Conservation (phyloP, 805 yeast species). For the Saccharomycopsis fibuligera region DNA sequence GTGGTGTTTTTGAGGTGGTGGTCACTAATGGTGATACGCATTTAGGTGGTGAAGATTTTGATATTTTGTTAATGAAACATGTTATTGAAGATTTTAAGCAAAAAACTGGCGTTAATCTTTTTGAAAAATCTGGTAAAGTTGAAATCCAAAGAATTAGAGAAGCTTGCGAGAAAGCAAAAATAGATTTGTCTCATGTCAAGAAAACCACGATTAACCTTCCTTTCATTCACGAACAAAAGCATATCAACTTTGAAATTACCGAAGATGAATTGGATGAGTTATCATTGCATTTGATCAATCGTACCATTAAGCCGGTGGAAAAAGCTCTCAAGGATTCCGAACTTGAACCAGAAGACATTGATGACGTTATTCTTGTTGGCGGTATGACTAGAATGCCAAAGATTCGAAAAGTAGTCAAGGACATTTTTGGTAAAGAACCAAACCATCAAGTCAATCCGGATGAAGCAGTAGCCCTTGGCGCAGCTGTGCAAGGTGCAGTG, state of each 20-base stretch:
- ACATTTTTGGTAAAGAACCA: constrained; percentile 56
- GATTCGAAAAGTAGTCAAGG: constrained; percentile 55
- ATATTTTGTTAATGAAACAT: constrained; percentile 52
- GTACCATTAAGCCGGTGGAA: constrained; percentile 67
- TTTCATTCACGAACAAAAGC: constrained; percentile 56
- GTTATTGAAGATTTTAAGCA: constrained; percentile 52
- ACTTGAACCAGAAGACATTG: constrained; percentile 55
- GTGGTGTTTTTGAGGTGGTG: constrained; percentile 74
- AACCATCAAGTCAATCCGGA: constrained; percentile 79
- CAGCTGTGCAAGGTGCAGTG: constrained; percentile 86
- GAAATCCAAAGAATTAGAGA: constrained; percentile 74
- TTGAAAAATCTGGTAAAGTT: constrained; percentile 36
- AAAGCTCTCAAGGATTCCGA: constrained; percentile 72
- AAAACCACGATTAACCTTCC: constrained; percentile 63
- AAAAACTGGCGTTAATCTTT: constrained; percentile 49
- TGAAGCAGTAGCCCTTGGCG: constrained; percentile 89
- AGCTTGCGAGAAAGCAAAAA: constrained; percentile 72
- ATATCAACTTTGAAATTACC: constrained; percentile 50
- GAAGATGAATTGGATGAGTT: constrained; percentile 64
- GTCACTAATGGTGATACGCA: constrained; percentile 84
- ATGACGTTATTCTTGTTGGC: constrained; percentile 74
- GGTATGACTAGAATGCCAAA: constrained; percentile 92
- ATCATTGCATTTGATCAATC: constrained; percentile 58
- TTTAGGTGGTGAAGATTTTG: constrained; percentile 84
- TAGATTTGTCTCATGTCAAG: constrained; percentile 62